Evolutionary conservation across 148 eudicot genomes (phyloP), one percentile per base, ranked within the genome.

Genomic region (Amaranthus hypochondriacus): DNA sequence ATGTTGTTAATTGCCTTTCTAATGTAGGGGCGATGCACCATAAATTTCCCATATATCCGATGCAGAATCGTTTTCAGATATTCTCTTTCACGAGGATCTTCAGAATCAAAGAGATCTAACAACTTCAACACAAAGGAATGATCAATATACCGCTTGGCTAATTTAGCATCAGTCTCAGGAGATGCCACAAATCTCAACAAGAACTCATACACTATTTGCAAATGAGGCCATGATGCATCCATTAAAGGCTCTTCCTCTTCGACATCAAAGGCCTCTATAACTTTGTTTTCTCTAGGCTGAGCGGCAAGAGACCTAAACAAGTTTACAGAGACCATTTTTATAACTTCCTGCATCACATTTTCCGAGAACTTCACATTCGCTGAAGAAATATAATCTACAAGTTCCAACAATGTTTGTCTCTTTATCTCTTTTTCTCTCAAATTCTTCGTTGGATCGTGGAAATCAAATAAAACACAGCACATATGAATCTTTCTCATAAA

Each of bases 51-150:
- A 75, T 89, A 89, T 7, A 87, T 82, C 1, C 95, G 85, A 61
- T 91, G 96, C 2, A 91, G 78, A 62, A 91, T 83, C 2, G 93
- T 87, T 73, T 91, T 91, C 66, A 91, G 74, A 74, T 86, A 89
- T 48, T 87, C 96, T 81, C 93, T 80, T 81, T 89, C 96, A 46
- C 96, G 84, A 7, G 93, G 93, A 80, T 91, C 96, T 72, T 89
- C 93, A 59, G 93, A 91, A 63, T 91, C 93, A 56, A 91, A 91
- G 4, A 89, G 76, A 84, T 91, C 89, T 28, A 90, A 74, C 77
- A 90, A 60, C 74, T 82, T 84, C 18, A 88, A 76, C 62, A 90
- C 86, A 82, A 90, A 90, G 14, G 84, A 77, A 76, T 82, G 95
- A 73, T 90, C 92, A 48, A 88, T 73, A 62, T 84, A 88, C 51